phyloP scores from a whole-genome alignment of 768 basidiomycete genomes.

The Macrolepiota fuliginosa region DNA sequence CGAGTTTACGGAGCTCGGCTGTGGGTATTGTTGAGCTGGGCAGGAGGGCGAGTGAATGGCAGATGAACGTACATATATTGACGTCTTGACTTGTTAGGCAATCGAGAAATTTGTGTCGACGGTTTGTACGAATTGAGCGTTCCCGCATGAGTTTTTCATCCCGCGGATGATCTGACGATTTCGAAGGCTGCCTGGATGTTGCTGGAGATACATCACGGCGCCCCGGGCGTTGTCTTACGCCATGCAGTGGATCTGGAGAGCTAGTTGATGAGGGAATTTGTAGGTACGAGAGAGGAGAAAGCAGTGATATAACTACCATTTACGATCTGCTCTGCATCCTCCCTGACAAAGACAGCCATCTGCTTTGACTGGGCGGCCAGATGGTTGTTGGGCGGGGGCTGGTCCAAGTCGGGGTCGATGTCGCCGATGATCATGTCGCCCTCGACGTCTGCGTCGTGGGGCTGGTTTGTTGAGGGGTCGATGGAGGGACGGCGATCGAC shows the following conservation, averaged over 20 bases:
- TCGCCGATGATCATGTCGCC: slow-evolving; percentile 77
- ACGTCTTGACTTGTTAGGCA: slow-evolving; percentile 76
- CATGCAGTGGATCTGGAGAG: slow-evolving; percentile 55
- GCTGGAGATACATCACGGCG: slow-evolving; percentile 33
- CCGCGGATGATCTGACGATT: slow-evolving; percentile 22
- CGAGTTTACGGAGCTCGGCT: slow-evolving; percentile 83
- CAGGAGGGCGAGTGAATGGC: neutral
- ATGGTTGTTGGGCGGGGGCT: slow-evolving; percentile 23
- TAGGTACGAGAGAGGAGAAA: neutral
- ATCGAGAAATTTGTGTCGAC: slow-evolving; percentile 78
- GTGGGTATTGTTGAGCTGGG: slow-evolving; percentile 24
- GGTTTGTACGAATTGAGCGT: slow-evolving; percentile 74
- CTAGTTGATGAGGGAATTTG: slow-evolving; percentile 25
- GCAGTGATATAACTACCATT: slow-evolving; percentile 52
- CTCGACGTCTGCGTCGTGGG: slow-evolving; percentile 63
- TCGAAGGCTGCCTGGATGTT: slow-evolving; percentile 20
- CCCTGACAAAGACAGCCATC: slow-evolving; percentile 50
- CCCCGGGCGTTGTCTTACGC: slow-evolving; percentile 43
- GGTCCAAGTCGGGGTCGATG: slow-evolving; percentile 55
- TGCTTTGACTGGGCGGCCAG: slow-evolving; percentile 39
- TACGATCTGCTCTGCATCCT: slow-evolving; percentile 73
- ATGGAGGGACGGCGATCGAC: slow-evolving; percentile 33
- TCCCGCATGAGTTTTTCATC: slow-evolving; percentile 63
- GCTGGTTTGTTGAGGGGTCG: slow-evolving; percentile 16
- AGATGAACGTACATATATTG: slow-evolving; percentile 65